Percentiles rank a stretch among this genome's conserved stretches.
Conservation (phyloP, 495 filamentous ascomycete species). For the Aspergillus panamensis region DNA sequence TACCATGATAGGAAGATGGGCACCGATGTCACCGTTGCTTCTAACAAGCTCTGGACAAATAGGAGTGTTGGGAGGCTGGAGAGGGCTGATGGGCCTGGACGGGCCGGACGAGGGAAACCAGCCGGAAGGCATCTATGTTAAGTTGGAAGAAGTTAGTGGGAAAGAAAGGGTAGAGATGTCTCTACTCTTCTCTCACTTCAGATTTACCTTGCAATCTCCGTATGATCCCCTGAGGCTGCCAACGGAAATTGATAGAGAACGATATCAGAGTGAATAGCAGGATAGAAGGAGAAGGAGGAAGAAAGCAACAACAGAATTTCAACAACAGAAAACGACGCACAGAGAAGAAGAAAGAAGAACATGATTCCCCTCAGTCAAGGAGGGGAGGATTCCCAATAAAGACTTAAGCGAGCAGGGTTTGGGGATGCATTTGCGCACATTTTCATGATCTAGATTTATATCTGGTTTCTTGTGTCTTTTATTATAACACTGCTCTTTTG, state of each 20-base stretch:
- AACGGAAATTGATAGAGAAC: background rate
- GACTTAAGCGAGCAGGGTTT: background rate
- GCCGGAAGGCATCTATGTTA: background rate
- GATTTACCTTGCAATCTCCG: background rate
- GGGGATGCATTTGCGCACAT: background rate
- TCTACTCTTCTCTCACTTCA: no score
- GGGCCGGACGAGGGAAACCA: background rate
- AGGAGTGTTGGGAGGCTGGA: background rate
- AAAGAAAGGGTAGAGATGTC: no score
- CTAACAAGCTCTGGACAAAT: background rate
- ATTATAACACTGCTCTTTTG: background rate
- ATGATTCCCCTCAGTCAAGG: background rate
- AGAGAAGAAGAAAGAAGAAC: background rate
- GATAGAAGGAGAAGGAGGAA: slow-evolving; percentile 1
- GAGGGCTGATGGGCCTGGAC: background rate
- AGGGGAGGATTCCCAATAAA: background rate
- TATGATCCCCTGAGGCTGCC: background rate
- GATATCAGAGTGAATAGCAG: background rate
- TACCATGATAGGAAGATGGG: background rate
- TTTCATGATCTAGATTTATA: background rate
- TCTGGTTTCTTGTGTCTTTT: background rate
- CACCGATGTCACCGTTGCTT: background rate
- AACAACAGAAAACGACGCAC: background rate
- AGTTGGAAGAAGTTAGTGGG: no score
- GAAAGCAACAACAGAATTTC: background rate